Evolutionary conservation across 2,329 filamentous ascomycete genomes (phyloP).

Genomic region (Fusarium falciforme): DNA sequence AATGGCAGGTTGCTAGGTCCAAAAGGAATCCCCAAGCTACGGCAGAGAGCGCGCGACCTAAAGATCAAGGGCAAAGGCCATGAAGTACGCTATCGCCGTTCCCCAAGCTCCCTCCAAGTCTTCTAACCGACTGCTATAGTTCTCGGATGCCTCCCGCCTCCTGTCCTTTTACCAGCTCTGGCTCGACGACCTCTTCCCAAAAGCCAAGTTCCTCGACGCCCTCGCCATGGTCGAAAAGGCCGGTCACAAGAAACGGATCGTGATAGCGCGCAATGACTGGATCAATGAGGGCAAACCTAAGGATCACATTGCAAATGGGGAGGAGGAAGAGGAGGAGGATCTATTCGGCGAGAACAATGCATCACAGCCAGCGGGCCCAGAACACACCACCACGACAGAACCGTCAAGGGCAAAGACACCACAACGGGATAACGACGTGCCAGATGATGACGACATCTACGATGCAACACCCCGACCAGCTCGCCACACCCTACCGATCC

Average conservation of each 20-base stretch:
- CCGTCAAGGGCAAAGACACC: conserved; percentile 45
- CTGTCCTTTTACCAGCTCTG: conserved; percentile 94
- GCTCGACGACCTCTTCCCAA: conserved; percentile 96
- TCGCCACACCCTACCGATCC: conserved; percentile 35
- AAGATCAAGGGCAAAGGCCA: conserved; percentile 94
- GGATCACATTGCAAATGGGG: conserved; percentile 47
- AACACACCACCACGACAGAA: conserved; percentile 52
- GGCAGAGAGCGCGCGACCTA: conserved; percentile 75
- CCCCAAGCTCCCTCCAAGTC: background rate
- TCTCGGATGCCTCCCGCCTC: conserved; percentile 83
- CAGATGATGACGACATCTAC: conserved; percentile 66
- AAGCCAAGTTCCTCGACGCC: conserved; percentile 92
- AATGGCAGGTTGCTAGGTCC: conserved; percentile 78
- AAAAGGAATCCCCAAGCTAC: conserved; percentile 84
- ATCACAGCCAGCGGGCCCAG: background rate
- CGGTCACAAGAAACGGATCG: conserved; percentile 84
- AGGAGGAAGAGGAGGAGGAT: conserved; percentile 30
- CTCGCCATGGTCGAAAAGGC: conserved; percentile 92
- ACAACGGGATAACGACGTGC: conserved; percentile 39
- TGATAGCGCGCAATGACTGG: conserved; percentile 81
- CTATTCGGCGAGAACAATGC: conserved; percentile 41
- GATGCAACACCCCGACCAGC: conserved; percentile 60
- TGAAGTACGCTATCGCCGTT: conserved; percentile 68
- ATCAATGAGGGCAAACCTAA: conserved; percentile 80
- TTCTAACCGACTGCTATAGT: conserved; percentile 61